Evolutionary conservation across 2,329 filamentous ascomycete species (phyloP).

Genomic region (Penicillium freii): DNA sequence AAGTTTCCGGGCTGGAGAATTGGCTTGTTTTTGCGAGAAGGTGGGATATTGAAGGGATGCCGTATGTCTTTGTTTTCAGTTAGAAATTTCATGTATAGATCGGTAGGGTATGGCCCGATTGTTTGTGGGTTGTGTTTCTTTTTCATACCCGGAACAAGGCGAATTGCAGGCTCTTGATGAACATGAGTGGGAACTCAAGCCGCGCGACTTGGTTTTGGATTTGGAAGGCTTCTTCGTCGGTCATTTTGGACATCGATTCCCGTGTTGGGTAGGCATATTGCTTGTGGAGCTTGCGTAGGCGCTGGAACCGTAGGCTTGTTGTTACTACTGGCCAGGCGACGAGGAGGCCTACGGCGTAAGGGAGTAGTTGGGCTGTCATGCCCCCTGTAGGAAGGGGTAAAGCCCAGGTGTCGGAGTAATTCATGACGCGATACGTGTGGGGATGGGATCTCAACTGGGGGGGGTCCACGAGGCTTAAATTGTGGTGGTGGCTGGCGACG

Average conservation of each 20-base stretch:
- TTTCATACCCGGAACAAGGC: constrained; percentile 55
- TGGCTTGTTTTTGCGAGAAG: constrained; percentile 52
- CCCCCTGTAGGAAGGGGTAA: not conserved
- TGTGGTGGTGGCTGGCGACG: not conserved
- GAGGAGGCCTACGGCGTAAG: constrained; percentile 24
- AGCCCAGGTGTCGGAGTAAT: not conserved
- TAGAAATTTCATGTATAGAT: constrained; percentile 3
- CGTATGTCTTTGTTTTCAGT: constrained; percentile 49
- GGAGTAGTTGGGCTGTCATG: constrained; percentile 17
- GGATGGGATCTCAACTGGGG: not conserved
- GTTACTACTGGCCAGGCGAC: constrained; percentile 31
- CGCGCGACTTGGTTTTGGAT: constrained; percentile 49
- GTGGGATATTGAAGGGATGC: constrained; percentile 54
- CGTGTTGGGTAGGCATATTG: constrained; percentile 48
- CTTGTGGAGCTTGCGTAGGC: constrained; percentile 39
- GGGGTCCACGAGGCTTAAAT: not conserved
- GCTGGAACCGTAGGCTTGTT: constrained; percentile 31
- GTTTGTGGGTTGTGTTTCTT: not conserved
- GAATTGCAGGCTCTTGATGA: constrained; percentile 54
- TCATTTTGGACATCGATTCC: constrained; percentile 53
- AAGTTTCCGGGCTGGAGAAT: constrained; percentile 46
- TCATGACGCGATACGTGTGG: not conserved
- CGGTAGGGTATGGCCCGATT: not conserved
- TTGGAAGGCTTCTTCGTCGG: constrained; percentile 51
- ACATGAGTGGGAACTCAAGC: constrained; percentile 57